These are phyloP conservation scores for Arabis hirsuta DNA, from an alignment of 345 rosid genomes.

Conservation along the genomic window DNA sequence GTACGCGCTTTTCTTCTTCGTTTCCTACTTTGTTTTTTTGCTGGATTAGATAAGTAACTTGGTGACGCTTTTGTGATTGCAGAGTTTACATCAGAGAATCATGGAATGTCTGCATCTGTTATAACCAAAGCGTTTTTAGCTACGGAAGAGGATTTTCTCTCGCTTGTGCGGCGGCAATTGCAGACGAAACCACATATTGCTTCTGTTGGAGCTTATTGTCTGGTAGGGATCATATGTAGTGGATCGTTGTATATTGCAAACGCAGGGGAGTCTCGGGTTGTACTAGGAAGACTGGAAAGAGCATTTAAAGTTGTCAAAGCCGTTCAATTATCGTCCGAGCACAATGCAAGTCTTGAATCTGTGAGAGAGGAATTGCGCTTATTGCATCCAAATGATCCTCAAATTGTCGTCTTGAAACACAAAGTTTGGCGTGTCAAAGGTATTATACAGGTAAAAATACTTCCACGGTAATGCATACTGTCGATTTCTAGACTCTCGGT, in stretches of 20 bases:
- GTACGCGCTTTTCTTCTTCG: constrained; percentile 4
- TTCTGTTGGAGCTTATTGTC: constrained; percentile 65
- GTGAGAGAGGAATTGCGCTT: constrained; percentile 61
- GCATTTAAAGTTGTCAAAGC: constrained; percentile 50
- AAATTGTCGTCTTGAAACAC: constrained; percentile 61
- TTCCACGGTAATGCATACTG: background rate
- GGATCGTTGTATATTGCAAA: constrained; percentile 60
- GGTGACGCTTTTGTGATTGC: constrained; percentile 55
- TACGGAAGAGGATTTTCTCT: constrained; percentile 46
- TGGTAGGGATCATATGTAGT: constrained; percentile 59
- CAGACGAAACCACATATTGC: constrained; percentile 60
- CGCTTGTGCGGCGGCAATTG: constrained; percentile 48
- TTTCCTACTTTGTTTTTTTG: background rate
- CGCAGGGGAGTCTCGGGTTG: constrained; percentile 65
- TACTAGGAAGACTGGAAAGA: constrained; percentile 55
- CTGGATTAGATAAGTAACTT: constrained; percentile 36
- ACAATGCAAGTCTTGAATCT: constrained; percentile 60
- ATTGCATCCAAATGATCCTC: constrained; percentile 65
- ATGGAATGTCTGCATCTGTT: constrained; percentile 81
- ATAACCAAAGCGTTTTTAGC: constrained; percentile 47
- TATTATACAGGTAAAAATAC: constrained; percentile 55
- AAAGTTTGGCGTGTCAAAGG: constrained; percentile 70
- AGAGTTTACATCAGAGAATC: constrained; percentile 82
- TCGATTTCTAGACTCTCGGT: background rate
- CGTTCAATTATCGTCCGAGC: constrained; percentile 58